Conservation (phyloP, 495 filamentous ascomycete genomes). For the Oidiodendron maius region DNA sequence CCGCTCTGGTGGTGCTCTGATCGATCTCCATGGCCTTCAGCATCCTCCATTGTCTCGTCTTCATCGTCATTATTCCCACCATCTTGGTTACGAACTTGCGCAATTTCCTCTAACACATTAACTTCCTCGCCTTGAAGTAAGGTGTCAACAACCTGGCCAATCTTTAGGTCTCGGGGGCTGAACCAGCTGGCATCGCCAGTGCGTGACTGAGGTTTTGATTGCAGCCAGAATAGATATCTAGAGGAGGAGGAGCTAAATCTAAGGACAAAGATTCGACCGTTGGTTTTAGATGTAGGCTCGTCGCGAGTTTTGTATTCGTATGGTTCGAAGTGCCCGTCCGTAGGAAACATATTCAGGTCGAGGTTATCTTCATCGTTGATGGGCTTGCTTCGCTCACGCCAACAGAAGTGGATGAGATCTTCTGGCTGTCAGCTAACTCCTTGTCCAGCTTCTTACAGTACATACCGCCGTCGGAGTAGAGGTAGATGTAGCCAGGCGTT, state of each 20-base stretch:
- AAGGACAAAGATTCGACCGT: slow-evolving; percentile 86
- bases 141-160: slow-evolving; percentile 78
- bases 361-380: slow-evolving; percentile 60
- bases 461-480: slow-evolving; percentile 86
- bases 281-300: slow-evolving; percentile 56
- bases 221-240: slow-evolving; percentile 92
- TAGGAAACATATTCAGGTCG: slow-evolving; percentile 86
- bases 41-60: slow-evolving; percentile 82
- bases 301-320: slow-evolving; percentile 53
- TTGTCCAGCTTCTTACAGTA: slow-evolving; percentile 4
- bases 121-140: slow-evolving; percentile 88
- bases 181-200: slow-evolving; percentile 70
- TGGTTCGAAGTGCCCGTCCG: slow-evolving; percentile 76
- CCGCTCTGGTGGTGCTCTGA: slow-evolving; percentile 52
- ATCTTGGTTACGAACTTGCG: slow-evolving; percentile 48
- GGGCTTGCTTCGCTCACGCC: slow-evolving; percentile 60
- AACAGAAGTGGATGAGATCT: slow-evolving; percentile 95
- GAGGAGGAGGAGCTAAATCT: slow-evolving; percentile 93
- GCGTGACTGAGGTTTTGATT: slow-evolving; percentile 75
- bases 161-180: slow-evolving; percentile 71
- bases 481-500: slow-evolving; percentile 83
- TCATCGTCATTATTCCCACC: slow-evolving; percentile 47
- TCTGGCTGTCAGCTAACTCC: slow-evolving; percentile 6
- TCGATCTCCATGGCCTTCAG: slow-evolving; percentile 57
- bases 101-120: slow-evolving; percentile 71